phyloP scores from a whole-genome alignment of 2,329 filamentous ascomycete species.

The Xylariaceae sp. region DNA sequence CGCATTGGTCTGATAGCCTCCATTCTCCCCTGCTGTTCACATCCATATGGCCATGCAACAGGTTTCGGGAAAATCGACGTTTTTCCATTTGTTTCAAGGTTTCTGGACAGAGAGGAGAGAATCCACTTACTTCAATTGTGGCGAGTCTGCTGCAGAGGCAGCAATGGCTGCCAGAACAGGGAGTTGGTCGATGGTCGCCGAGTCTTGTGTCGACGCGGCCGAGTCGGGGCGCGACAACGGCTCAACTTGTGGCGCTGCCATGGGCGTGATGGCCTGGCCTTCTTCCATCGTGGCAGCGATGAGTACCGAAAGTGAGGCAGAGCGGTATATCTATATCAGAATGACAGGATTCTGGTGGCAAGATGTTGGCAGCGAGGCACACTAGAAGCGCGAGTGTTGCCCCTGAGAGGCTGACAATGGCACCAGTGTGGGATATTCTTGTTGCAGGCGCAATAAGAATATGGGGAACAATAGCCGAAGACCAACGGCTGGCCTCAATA shows the following conservation, averaged over 20 bases:
- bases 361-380: too few species aligned
- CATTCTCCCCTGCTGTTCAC: neutral
- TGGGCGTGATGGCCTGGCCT: conserved; percentile 31
- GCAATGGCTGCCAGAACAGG: conserved; percentile 45
- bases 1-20: neutral
- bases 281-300: conserved; percentile 42
- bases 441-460: too few species aligned
- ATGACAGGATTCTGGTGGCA: too few species aligned
- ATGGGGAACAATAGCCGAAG: too few species aligned
- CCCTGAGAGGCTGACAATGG: too few species aligned
- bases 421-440: too few species aligned
- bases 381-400: too few species aligned
- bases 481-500: too few species aligned
- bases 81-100: neutral
- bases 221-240: conserved; percentile 48
- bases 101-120: neutral
- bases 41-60: neutral
- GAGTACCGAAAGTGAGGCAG: too few species aligned
- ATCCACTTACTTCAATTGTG: conserved; percentile 44
- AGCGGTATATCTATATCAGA: too few species aligned
- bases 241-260: conserved; percentile 39
- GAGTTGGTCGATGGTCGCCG: conserved; percentile 41
- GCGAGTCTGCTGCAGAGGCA: conserved; percentile 38
- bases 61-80: neutral
- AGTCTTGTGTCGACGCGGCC: conserved; percentile 41